These are phyloP conservation scores for Kentomonas sorsogonicus DNA, from an alignment of 208 protist genomes.

Conservation along the genomic window DNA sequence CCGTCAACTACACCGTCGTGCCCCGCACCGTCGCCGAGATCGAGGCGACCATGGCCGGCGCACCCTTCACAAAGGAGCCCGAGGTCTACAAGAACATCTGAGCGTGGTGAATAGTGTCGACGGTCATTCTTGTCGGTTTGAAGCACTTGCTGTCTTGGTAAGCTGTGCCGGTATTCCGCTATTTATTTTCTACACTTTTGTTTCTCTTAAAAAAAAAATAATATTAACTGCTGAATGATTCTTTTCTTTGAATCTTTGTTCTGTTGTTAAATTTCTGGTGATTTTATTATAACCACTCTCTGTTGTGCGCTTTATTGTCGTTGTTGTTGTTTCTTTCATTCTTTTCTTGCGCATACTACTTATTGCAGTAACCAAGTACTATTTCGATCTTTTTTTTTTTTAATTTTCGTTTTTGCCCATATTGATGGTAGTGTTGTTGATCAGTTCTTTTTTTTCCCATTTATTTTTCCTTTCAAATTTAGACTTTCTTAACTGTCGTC, in stretches of 20 bases:
- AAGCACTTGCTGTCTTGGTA: neutral
- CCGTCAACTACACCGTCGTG: conserved; percentile 78
- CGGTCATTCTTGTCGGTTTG: conserved; percentile 1
- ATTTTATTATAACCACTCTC: neutral
- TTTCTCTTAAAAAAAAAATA: too few species aligned
- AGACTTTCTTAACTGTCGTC: too few species aligned
- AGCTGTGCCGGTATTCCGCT: neutral
- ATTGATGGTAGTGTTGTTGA: too few species aligned
- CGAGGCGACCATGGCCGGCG: conserved; percentile 77
- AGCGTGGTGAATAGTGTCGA: neutral
- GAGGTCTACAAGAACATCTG: conserved; percentile 58
- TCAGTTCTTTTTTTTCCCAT: too few species aligned
- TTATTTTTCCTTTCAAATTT: too few species aligned
- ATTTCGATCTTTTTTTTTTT: neutral
- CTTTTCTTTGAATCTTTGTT: too few species aligned
- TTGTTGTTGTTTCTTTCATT: neutral
- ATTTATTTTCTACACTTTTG: conserved; percentile 2
- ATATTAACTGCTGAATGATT: too few species aligned
- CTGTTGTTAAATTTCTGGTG: too few species aligned
- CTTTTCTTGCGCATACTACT: neutral
- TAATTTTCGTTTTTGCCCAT: neutral
- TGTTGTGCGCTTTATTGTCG: neutral
- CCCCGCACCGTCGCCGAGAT: conserved; percentile 85
- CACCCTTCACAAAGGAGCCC: conserved; percentile 48
- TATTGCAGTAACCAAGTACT: neutral